Evolutionary conservation across 2,329 filamentous ascomycete genomes (phyloP), one percentile per base, ranked within the genome.

Genomic region (Cladobotryum protrusum): DNA sequence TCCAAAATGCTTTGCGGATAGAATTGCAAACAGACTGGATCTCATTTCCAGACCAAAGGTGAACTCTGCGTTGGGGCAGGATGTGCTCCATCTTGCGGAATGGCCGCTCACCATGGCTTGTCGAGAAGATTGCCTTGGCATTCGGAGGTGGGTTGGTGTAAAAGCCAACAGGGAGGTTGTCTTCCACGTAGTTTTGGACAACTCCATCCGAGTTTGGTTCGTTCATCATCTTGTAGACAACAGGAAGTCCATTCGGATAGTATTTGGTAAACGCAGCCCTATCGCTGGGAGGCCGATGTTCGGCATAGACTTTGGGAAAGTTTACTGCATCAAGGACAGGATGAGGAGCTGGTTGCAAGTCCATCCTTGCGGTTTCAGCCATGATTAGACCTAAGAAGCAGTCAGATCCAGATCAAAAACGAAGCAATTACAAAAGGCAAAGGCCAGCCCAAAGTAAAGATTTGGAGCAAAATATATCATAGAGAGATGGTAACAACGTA

Each of bases 61-160:
- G 59, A 24, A 65, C 44, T 0, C 57, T 59, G 44, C 64, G 67
- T 17, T 53, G 43, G 1, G 56, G 61, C 32, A 62, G 52, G 19
- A 65, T 60, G 37, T 61, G 62, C 13, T 50, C 45, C 52, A 69
- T 55, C 3, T 29, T 40, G 6, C 65, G 66, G 35, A 71, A 68
- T 0, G 54, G 45, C 0, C 52, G 56, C 14, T 55, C 44, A 32
- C 68, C 67, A 17, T 61, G 50, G 1, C 44, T 39, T 11, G 71
- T 74, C 3, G 72, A 75, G 57, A 76, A 72, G 33, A 67, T 55
- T 9, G 69, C 72, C 9, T 41, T 56, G 5, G 65, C 62, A 4
- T 61, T 51, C 1, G 47, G 13, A 0, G 63, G 64, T 5, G 67
- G 61, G 7, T 61, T 61, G 7, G 54, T 67, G 56, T 72, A 74